Evolutionary conservation across 2,329 filamentous ascomycete species (phyloP).

Genomic region (Colletotrichum tabaci): DNA sequence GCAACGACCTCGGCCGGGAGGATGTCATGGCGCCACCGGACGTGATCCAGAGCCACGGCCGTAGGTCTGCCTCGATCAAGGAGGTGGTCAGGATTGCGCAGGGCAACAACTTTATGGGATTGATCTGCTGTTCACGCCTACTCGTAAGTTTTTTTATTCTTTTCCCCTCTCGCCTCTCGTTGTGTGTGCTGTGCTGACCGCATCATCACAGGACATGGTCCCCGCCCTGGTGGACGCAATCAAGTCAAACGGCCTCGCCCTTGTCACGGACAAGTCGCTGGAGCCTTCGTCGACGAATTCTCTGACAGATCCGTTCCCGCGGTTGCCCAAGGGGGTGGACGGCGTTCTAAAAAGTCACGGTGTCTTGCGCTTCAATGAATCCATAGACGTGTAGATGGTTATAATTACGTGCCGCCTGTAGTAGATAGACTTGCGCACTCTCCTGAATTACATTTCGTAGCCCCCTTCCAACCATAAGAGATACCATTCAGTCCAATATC

Average conservation of each 20-base stretch:
- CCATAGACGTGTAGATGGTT: conserved; percentile 77
- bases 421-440: conserved; percentile 33
- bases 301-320: conserved; percentile 66
- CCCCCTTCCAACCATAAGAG: background rate
- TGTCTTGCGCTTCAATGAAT: conserved; percentile 93
- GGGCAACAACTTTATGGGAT: conserved; percentile 97
- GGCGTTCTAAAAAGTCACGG: conserved; percentile 89
- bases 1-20: conserved; percentile 87
- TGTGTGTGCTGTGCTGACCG: conserved; percentile 36
- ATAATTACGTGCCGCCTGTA: conserved; percentile 16
- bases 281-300: conserved; percentile 61
- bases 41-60: conserved; percentile 70
- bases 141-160: conserved; percentile 72
- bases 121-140: conserved; percentile 90
- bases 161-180: no score
- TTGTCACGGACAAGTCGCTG: conserved; percentile 89
- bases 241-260: conserved; percentile 92
- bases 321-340: conserved; percentile 86
- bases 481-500: background rate
- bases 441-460: conserved; percentile 4
- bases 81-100: conserved; percentile 94
- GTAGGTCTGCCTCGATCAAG: conserved; percentile 88
- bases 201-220: conserved; percentile 82
- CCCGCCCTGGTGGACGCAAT: conserved; percentile 93
- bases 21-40: conserved; percentile 58